Evolutionary conservation across 2,329 filamentous ascomycete genomes (phyloP).

Genomic region (Penicillium sp.): DNA sequence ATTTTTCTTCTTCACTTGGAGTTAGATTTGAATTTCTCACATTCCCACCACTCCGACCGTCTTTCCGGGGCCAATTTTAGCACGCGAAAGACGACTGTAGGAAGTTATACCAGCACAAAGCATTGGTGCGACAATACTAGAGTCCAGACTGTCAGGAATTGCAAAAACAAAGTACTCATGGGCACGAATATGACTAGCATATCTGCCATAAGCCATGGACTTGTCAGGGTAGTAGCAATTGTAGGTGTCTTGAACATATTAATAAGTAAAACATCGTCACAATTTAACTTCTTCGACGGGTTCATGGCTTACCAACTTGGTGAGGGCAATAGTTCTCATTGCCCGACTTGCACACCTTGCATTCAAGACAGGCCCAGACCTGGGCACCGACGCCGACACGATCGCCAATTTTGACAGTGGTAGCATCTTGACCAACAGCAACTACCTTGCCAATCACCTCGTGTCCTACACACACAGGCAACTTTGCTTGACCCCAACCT

Average conservation of each 20-base stretch:
- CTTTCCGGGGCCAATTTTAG: constrained; percentile 71
- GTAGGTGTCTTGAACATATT: neutral
- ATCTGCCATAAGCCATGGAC: constrained; percentile 3
- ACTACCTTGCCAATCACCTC: constrained; percentile 7
- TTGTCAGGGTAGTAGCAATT: neutral
- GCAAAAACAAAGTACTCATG: constrained; percentile 51
- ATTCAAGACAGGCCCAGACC: neutral
- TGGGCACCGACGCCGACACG: neutral
- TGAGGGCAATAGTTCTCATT: constrained; percentile 6
- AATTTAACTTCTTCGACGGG: neutral
- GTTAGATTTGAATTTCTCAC: neutral
- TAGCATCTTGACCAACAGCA: neutral
- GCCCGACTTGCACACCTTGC: constrained; percentile 3
- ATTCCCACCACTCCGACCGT: constrained; percentile 37
- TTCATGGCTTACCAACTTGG: neutral
- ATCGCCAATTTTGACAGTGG: neutral
- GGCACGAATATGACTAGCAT: constrained; percentile 3
- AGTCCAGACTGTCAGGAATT: constrained; percentile 72
- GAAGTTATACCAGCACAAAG: constrained; percentile 82
- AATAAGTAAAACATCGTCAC: neutral
- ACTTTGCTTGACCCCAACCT: constrained; percentile 2
- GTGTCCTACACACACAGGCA: constrained; percentile 6
- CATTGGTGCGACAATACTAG: constrained; percentile 71
- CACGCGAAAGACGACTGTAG: constrained; percentile 75
- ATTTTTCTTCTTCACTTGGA: too few species aligned